Evolutionary conservation across 306 rosid genomes (phyloP), one percentile per base, ranked within the genome.

Genomic region (Gastrolobium villosum): DNA sequence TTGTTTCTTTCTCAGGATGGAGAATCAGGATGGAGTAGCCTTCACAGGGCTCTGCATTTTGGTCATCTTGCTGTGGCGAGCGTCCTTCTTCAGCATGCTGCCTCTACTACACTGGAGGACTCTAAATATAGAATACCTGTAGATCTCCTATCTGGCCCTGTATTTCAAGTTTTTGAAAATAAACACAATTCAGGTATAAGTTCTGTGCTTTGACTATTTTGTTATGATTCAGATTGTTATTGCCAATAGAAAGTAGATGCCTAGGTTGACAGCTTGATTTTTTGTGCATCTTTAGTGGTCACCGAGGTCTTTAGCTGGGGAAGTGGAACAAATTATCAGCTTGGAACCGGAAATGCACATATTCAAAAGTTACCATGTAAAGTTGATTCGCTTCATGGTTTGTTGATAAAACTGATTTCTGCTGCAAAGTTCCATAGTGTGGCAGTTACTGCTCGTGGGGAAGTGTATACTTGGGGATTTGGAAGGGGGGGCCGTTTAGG

Each of bases 401-500:
- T 88, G 6, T 59, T 80, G 67, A 75, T 92, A 74, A 88, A 88
- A 90, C 64, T 88, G 60, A 76, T 93, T 84, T 92, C 98, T 83
- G 97, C 99, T 3, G 86, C 97, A 35, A 95, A 95, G 86, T 95
- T 95, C 84, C 98, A 92, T 34, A 95, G 99, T 56, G 96, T 88
- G 62, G 99, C 99, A 43, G 94, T 95, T 54, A 92, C 90, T 77
- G 83, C 86, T 65, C 78, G 11, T 57, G 99, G 99, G 72, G 89
- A 91, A 84, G 91, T 95, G 70, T 95, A 84, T 79, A 89, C 97
- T 54, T 95, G 99, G 99, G 99, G 99, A 68, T 95, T 95, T 87
- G 99, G 99, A 80, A 87, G 99, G 72, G 99, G 99, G 3, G 99
- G 99, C 2, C 92, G 99, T 53, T 91, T 95, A 52, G 99, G 99